Base-by-base conservation (phyloP, 139 green algal genomes). In the Coelastrella sp. region DNA sequence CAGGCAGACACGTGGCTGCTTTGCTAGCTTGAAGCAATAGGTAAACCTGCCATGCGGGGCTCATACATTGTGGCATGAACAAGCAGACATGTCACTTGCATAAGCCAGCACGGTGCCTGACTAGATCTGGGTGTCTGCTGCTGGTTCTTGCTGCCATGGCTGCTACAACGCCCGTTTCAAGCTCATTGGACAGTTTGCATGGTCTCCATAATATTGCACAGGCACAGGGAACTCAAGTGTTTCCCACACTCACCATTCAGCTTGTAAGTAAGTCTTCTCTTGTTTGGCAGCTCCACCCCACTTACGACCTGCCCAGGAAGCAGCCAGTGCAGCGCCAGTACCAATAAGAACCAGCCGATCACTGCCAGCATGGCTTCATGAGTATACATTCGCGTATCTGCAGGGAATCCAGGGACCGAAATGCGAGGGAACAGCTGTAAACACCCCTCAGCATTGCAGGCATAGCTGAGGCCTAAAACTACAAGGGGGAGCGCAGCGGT, bases 261-360 rank as follows among this genome's bases (percentile, higher is more conserved):
- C 79, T 98, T 98, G 94, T 99, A 99, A 0, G 73, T 93, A 0
- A 99, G 93, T 4, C 92, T 91, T 7, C 76, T 82, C 8, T 94
- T 94, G 83, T 97, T 89, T 1, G 92, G 75, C 74, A 98, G 92
- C 27, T 90, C 12, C 25, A 94, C 93, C 1, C 97, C 97, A 79
- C 96, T n/a, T 0, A 59, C 87, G 6, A 25, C n/a, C 66, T 94
- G 63, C 5, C 96, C 96, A 8, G 97, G 97, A 19, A 99, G 91
- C 25, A 97, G 6, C 12, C 98, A 65, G 92, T 99, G 97, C 56
- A 99, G 92, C 8, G 87, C n/a, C 6, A 92, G 82, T 49, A 97
- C 91, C 7, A 94, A 82, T 10, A 89, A 82, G 11, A 98, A 91
- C 96, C 95, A 99, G 14, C 61, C 95, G 3, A 94, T 14, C 22